phyloP scores from a whole-genome alignment of 768 basidiomycete genomes.

The Tephrocybe sp. region DNA sequence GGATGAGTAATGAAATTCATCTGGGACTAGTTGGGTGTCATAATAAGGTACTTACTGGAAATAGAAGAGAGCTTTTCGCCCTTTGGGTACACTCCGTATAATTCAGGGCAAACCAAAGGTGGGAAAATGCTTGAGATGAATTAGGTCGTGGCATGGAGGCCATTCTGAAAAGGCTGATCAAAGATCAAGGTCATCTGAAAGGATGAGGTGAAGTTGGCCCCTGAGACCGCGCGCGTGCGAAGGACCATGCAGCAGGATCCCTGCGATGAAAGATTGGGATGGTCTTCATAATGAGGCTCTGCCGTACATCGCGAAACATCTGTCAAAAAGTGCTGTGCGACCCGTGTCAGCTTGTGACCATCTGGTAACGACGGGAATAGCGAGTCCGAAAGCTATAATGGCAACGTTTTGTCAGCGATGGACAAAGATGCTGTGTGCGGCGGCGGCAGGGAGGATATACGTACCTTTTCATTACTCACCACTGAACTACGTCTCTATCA shows the following conservation, averaged over 20 bases:
- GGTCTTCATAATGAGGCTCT: neutral
- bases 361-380: conserved; percentile 86
- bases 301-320: conserved; percentile 81
- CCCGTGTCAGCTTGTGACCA: conserved; percentile 65
- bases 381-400: conserved; percentile 70
- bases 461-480: conserved; percentile 85
- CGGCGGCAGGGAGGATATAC: too few relatives aligned
- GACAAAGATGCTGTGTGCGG: neutral
- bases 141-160: neutral
- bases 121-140: neutral
- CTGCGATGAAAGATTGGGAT: conserved; percentile 40
- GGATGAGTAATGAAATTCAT: neutral
- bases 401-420: neutral
- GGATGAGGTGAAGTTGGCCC: conserved; percentile 70
- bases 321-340: conserved; percentile 77
- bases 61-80: conserved; percentile 2
- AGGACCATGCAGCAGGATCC: conserved; percentile 79
- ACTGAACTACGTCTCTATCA: conserved; percentile 97
- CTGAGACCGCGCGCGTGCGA: conserved; percentile 73
- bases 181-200: conserved; percentile 72
- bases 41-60: conserved; percentile 2
- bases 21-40: neutral
- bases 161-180: conserved; percentile 58
- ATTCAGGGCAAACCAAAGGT: conserved; percentile 7
- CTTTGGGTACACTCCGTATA: conserved; percentile 7